Percentiles rank a stretch among this genome's conserved stretches.
Evolutionary conservation across 2,329 filamentous ascomycete species (phyloP).

Genomic region (Didymella keratinophila): DNA sequence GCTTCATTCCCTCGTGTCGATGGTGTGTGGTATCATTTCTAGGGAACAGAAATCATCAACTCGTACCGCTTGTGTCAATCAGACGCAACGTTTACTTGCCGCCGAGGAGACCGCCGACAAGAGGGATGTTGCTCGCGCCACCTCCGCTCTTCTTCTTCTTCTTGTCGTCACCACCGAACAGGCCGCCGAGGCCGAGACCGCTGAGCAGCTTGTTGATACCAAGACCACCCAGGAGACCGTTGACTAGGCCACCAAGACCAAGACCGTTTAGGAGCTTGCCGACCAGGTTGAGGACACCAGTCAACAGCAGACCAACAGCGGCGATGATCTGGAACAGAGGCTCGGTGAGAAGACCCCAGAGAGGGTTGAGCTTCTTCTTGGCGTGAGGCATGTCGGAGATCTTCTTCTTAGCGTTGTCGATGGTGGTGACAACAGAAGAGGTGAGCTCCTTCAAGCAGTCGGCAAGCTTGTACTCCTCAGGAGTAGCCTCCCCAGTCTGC

Average conservation of each 20-base stretch:
- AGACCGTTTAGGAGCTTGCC: conserved; percentile 81
- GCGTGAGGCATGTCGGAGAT: conserved; percentile 91
- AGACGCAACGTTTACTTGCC: conserved; percentile 40
- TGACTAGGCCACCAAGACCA: conserved; percentile 81
- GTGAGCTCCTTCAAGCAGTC: conserved; percentile 88
- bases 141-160: conserved; percentile 60
- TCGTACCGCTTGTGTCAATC: conserved; percentile 14
- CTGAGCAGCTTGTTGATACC: conserved; percentile 79
- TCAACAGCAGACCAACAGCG: conserved; percentile 82
- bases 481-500: conserved; percentile 75
- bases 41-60: conserved; percentile 27
- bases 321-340: conserved; percentile 92
- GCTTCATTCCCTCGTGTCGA: conserved; percentile 30
- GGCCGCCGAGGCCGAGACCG: conserved; percentile 70
- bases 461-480: conserved; percentile 84
- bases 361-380: conserved; percentile 92
- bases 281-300: conserved; percentile 83
- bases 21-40: conserved; percentile 27
- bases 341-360: conserved; percentile 84
- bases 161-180: conserved; percentile 63
- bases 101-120: conserved; percentile 59
- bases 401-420: conserved; percentile 88
- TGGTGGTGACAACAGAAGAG: conserved; percentile 78
- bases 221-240: conserved; percentile 77
- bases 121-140: conserved; percentile 51